Percentiles rank a stretch among this genome's conserved stretches.
Conservation (phyloP, 2,329 filamentous ascomycete genomes). For the Cordyceps pruinosa region DNA sequence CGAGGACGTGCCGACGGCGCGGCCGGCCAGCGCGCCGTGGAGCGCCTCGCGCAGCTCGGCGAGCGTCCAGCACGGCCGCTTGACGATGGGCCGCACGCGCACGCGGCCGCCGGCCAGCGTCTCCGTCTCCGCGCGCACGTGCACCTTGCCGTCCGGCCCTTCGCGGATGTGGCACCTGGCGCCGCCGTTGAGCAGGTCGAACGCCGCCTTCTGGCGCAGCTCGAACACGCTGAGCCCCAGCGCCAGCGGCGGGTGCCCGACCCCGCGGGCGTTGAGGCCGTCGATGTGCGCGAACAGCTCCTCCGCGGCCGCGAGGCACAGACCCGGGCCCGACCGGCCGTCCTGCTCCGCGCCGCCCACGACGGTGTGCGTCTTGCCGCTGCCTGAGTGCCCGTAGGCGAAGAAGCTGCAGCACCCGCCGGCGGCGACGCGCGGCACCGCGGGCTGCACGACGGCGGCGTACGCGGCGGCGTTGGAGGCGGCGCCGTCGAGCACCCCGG, state of each 20-base stretch:
- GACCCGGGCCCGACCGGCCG: conserved; percentile 25
- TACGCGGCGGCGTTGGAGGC: conserved; percentile 21
- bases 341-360: conserved; percentile 37
- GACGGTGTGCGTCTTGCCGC: conserved; percentile 86
- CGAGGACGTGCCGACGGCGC: conserved; percentile 31
- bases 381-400: conserved; percentile 87
- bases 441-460: conserved; percentile 25
- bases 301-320: conserved; percentile 30
- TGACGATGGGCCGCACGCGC: conserved; percentile 31
- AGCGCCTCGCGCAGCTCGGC: conserved; percentile 25
- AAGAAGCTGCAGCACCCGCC: conserved; percentile 51
- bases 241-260: conserved; percentile 18
- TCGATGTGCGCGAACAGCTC: conserved; percentile 23
- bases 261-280: conserved; percentile 17
- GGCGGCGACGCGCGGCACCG: conserved; percentile 25
- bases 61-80: conserved; percentile 29
- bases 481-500: conserved; percentile 21
- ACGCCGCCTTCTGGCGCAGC: conserved; percentile 33
- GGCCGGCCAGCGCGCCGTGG: conserved; percentile 21
- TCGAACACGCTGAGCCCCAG: conserved; percentile 35
- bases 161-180: conserved; percentile 34
- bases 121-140: conserved; percentile 37
- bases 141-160: conserved; percentile 31
- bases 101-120: conserved; percentile 32
- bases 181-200: conserved; percentile 34